Evolutionary conservation across 257 asterid genomes (phyloP).

Genomic region (Hygrophila difformis): DNA sequence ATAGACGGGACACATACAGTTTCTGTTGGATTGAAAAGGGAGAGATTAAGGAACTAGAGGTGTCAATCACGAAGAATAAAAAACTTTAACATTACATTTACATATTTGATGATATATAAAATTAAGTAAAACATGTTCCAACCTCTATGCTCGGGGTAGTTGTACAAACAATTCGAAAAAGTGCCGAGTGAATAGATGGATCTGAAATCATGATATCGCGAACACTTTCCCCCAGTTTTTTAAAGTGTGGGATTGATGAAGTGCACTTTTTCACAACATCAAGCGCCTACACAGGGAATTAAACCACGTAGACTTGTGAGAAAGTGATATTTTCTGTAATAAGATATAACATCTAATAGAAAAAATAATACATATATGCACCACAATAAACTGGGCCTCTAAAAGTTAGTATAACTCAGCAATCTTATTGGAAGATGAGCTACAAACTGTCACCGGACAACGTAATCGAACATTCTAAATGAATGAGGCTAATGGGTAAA

Average conservation of each 20-base stretch:
- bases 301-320: too few species aligned
- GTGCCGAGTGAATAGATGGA: conserved; percentile 71
- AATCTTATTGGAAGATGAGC: too few species aligned
- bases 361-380: too few species aligned
- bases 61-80: conserved; percentile 17
- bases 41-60: conserved; percentile 8
- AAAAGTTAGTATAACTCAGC: too few species aligned
- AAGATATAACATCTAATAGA: too few species aligned
- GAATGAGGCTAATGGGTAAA: too few species aligned
- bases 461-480: background rate
- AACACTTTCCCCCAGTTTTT: conserved; percentile 49
- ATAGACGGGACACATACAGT: conserved; percentile 61
- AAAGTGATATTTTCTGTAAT: too few species aligned
- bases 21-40: conserved; percentile 34
- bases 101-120: conserved; percentile 6
- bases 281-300: conserved; percentile 46
- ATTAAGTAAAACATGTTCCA: conserved; percentile 17
- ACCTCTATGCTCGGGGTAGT: conserved; percentile 81
- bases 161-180: conserved; percentile 76
- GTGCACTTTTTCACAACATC: conserved; percentile 71
- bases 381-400: too few species aligned
- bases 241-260: conserved; percentile 32
- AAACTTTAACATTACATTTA: conserved; percentile 3
- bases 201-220: conserved; percentile 59
- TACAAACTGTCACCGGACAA: too few species aligned